These are phyloP conservation scores for Xylariales sp. DNA, from an alignment of 2,329 filamentous ascomycete genomes.

Conservation along the genomic window DNA sequence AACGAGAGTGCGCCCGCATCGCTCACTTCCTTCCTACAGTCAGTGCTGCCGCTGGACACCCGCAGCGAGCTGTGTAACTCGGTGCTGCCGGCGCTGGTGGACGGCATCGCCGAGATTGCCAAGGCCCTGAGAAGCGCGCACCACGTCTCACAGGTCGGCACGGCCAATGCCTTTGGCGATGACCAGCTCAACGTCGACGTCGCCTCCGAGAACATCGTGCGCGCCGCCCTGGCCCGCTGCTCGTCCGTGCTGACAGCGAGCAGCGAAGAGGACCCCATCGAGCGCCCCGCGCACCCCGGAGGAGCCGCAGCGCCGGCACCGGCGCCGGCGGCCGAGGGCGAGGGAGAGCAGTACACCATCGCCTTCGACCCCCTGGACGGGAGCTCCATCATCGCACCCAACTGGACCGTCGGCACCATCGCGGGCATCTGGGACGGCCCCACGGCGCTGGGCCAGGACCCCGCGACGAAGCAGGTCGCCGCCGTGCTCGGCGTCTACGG, in stretches of 20 bases:
- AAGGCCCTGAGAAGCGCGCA: conserved; percentile 38
- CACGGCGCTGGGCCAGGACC: conserved; percentile 36
- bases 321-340: conserved; percentile 8
- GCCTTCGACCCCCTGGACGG: conserved; percentile 63
- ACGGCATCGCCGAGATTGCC: conserved; percentile 39
- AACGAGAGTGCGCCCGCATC: not conserved
- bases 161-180: conserved; percentile 54
- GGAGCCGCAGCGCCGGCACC: too few species aligned
- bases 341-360: conserved; percentile 47
- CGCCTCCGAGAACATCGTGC: conserved; percentile 42
- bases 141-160: conserved; percentile 41
- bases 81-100: conserved; percentile 45
- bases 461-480: conserved; percentile 38
- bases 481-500: conserved; percentile 50
- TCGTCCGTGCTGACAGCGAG: conserved; percentile 44
- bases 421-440: conserved; percentile 53
- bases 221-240: conserved; percentile 37
- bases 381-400: conserved; percentile 54
- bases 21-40: conserved; percentile 12
- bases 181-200: conserved; percentile 57
- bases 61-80: conserved; percentile 33
- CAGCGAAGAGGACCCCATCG: conserved; percentile 58
- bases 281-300: conserved; percentile 30
- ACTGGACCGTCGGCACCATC: conserved; percentile 57
- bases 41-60: conserved; percentile 14